Percentiles rank a stretch among this genome's conserved stretches.
phyloP scores from a whole-genome alignment of 306 rosid species.

The Aeschynomene evenia region DNA sequence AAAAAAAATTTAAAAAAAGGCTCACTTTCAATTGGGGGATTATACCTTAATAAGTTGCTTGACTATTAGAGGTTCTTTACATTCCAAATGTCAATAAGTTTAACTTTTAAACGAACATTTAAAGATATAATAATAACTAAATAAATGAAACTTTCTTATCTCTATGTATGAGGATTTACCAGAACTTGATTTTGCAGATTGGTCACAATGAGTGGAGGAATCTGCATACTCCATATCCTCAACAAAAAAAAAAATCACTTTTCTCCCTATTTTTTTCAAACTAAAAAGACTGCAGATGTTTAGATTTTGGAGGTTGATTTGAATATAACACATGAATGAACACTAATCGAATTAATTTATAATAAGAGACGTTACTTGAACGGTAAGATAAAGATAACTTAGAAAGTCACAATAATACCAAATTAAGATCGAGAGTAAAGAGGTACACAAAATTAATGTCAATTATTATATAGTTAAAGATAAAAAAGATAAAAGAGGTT shows the following conservation, averaged over 20 bases:
- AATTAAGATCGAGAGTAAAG: no score
- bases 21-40: no score
- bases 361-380: neutral
- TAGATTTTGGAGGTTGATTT: neutral
- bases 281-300: neutral
- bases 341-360: neutral
- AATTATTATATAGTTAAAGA: no score
- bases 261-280: neutral
- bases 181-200: neutral
- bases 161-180: conserved; percentile 1
- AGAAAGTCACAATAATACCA: no score
- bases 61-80: no score
- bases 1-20: no score
- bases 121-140: no score
- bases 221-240: neutral
- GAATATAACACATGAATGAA: neutral
- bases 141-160: no score
- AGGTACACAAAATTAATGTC: no score
- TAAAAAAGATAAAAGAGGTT: neutral
- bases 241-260: neutral
- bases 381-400: no score
- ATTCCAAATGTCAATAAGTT: neutral
- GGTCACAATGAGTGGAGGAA: neutral
- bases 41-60: no score
- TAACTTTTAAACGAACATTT: no score